Conservation (phyloP, 106 monocot genomes). For the Allium fistulosum region DNA sequence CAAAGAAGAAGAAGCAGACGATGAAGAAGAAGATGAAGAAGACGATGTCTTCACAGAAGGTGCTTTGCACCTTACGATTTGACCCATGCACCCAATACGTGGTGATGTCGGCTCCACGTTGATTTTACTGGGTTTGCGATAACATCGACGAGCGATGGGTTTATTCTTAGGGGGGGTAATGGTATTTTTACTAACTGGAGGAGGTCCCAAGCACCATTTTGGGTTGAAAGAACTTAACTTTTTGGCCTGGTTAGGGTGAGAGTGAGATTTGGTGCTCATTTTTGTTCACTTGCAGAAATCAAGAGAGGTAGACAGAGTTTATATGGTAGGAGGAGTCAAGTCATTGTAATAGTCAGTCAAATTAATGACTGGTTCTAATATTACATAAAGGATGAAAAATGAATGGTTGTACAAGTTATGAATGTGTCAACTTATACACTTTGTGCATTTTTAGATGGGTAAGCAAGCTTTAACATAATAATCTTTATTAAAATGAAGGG, state of each 20-base stretch:
- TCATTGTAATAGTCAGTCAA: too few species aligned
- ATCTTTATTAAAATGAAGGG: too few species aligned
- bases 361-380: too few species aligned
- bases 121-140: background rate
- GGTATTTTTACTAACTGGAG: background rate
- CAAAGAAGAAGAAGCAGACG: background rate
- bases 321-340: too few species aligned
- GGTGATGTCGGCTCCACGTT: conserved; percentile 4
- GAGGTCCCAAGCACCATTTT: conserved; percentile 13
- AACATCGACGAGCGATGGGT: too few species aligned
- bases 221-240: conserved; percentile 9
- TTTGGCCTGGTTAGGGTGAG: background rate
- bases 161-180: background rate
- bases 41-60: background rate
- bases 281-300: too few species aligned
- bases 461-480: too few species aligned
- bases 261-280: conserved; percentile 1
- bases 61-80: background rate
- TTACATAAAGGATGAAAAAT: too few species aligned
- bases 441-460: too few species aligned
- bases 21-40: background rate
- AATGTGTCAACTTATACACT: too few species aligned
- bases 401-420: too few species aligned
- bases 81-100: conserved; percentile 5
- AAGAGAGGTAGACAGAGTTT: too few species aligned